phyloP scores from a whole-genome alignment of 306 rosid species.

The Fragaria iinumae region DNA sequence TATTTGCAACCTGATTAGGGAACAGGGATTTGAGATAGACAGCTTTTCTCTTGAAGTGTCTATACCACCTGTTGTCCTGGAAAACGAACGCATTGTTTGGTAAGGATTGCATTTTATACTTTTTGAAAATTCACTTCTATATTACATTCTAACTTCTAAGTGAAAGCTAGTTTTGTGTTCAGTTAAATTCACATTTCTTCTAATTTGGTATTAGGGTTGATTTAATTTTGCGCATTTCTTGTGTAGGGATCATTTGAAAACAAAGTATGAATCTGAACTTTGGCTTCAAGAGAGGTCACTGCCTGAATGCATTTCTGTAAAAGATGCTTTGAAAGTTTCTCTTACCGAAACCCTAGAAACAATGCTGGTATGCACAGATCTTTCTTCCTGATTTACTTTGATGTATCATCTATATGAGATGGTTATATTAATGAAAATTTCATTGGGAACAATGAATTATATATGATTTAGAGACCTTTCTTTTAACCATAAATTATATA shows the following conservation, averaged over 20 bases:
- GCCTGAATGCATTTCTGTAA: conserved; percentile 46
- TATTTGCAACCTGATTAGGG: conserved; percentile 50
- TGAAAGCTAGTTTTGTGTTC: not conserved
- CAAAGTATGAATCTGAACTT: conserved; percentile 52
- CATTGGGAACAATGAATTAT: not conserved
- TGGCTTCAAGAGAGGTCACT: conserved; percentile 56
- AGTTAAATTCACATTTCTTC: conserved; percentile 2
- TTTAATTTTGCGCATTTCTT: not conserved
- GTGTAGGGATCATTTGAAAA: conserved; percentile 59
- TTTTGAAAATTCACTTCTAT: not conserved
- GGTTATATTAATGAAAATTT: not conserved
- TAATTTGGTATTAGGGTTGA: not conserved
- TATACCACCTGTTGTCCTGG: conserved; percentile 48
- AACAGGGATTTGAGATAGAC: conserved; percentile 50
- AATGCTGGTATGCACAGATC: conserved; percentile 50
- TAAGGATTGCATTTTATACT: conserved; percentile 13
- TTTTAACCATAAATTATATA: too few species aligned
- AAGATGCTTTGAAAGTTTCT: conserved; percentile 72
- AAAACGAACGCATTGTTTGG: conserved; percentile 56
- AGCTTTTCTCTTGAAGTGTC: conserved; percentile 76
- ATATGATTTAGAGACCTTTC: not conserved
- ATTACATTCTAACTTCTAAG: not conserved
- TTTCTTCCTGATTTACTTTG: not conserved
- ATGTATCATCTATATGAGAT: not conserved
- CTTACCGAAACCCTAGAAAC: conserved; percentile 54